These are phyloP conservation scores for Pholiota conissans DNA, from an alignment of 768 basidiomycete genomes.

Conservation along the genomic window DNA sequence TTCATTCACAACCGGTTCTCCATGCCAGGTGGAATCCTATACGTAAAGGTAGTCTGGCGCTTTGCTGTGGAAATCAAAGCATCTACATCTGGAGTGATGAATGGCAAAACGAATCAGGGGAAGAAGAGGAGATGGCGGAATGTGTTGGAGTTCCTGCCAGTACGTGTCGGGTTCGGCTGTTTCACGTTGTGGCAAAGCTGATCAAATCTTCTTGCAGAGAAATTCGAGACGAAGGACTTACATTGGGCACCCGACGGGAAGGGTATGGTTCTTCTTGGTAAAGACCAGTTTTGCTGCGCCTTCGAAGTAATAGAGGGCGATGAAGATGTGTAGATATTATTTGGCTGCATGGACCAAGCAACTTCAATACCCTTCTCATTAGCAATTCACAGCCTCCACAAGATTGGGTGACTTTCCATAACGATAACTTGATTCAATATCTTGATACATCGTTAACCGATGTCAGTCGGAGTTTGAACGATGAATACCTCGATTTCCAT, in stretches of 20 bases:
- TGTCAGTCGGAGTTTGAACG: too few relatives aligned
- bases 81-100: constrained; percentile 85
- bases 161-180: constrained; percentile 37
- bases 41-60: constrained; percentile 66
- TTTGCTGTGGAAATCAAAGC: constrained; percentile 68
- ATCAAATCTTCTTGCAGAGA: constrained; percentile 37
- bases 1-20: constrained; percentile 63
- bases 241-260: constrained; percentile 88
- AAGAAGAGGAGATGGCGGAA: constrained; percentile 81
- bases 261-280: constrained; percentile 73
- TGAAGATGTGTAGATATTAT: constrained; percentile 2
- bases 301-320: constrained; percentile 67
- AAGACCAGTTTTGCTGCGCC: constrained; percentile 81
- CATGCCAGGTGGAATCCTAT: constrained; percentile 82
- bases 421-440: too few relatives aligned
- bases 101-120: constrained; percentile 60
- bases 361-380: not conserved
- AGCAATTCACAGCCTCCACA: not conserved
- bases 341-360: not conserved
- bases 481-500: too few relatives aligned
- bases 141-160: constrained; percentile 89
- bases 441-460: too few relatives aligned
- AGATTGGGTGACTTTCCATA: too few relatives aligned
- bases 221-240: constrained; percentile 70
- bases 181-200: not conserved